These are phyloP conservation scores for Syzygium aqueum DNA, from an alignment of 345 rosid species.

Conservation along the genomic window DNA sequence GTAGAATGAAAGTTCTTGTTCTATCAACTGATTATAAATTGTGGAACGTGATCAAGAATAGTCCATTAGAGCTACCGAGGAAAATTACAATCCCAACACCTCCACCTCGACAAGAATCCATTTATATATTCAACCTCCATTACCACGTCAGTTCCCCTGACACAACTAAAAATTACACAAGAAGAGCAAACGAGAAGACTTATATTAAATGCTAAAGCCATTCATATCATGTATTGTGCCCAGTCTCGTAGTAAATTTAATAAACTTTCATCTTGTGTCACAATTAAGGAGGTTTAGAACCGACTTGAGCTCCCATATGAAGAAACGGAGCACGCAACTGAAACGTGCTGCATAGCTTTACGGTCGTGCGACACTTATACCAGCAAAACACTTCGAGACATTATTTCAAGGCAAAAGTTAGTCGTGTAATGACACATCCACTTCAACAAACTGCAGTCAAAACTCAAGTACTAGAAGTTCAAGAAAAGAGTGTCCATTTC, in stretches of 20 bases:
- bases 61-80: not conserved
- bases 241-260: not conserved
- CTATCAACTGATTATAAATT: not conserved
- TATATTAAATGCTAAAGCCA: not conserved
- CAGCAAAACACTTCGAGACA: not conserved
- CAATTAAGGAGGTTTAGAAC: not conserved
- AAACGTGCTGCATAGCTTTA: not conserved
- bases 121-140: not conserved
- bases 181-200: not conserved
- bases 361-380: not conserved
- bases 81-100: not conserved
- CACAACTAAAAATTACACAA: not conserved
- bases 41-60: not conserved
- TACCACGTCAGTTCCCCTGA: not conserved
- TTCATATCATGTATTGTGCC: not conserved
- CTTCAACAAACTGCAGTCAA: not conserved
- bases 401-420: not conserved
- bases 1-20: not conserved
- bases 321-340: not conserved
- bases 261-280: not conserved
- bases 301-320: not conserved
- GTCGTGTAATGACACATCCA: not conserved
- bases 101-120: not conserved
- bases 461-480: not conserved
- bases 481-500: not conserved